These are phyloP conservation scores for Fusarium xyrophilum DNA, from an alignment of 2,329 filamentous ascomycete genomes.

Conservation along the genomic window DNA sequence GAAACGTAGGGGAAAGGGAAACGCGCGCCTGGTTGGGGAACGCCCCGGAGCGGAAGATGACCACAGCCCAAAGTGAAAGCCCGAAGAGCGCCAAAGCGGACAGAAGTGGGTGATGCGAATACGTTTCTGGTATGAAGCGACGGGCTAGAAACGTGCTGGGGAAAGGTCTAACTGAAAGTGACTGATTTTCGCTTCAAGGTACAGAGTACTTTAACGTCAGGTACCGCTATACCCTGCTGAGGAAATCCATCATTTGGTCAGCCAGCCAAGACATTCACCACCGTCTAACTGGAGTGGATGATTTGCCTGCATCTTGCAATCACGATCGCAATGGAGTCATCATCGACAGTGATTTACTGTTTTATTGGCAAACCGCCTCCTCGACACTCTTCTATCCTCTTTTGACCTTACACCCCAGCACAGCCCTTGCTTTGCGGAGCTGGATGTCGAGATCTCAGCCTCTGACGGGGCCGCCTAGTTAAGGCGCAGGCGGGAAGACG, in stretches of 20 bases:
- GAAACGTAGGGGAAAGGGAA: constrained; percentile 28
- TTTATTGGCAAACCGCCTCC: constrained; percentile 13
- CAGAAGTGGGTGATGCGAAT: constrained; percentile 38
- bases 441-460: neutral
- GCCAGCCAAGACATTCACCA: constrained; percentile 12
- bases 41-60: constrained; percentile 14
- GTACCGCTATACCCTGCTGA: constrained; percentile 17
- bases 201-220: constrained; percentile 21
- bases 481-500: constrained; percentile 18
- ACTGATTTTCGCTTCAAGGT: constrained; percentile 35
- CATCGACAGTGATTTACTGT: constrained; percentile 4
- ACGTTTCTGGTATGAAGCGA: constrained; percentile 40
- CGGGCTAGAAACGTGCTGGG: constrained; percentile 36
- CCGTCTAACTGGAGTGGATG: constrained; percentile 3
- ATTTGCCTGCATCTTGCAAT: constrained; percentile 23
- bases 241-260: constrained; percentile 24
- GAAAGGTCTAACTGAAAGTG: constrained; percentile 30
- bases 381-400: neutral
- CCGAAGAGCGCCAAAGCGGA: constrained; percentile 37
- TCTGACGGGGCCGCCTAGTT: constrained; percentile 12
- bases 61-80: constrained; percentile 34
- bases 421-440: neutral
- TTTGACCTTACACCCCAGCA: constrained; percentile 1
- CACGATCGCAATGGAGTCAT: constrained; percentile 22
- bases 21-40: constrained; percentile 35